Evolutionary conservation across 192 early-diverging fungal species (phyloP).

Genomic region (Coemansia sp.): DNA sequence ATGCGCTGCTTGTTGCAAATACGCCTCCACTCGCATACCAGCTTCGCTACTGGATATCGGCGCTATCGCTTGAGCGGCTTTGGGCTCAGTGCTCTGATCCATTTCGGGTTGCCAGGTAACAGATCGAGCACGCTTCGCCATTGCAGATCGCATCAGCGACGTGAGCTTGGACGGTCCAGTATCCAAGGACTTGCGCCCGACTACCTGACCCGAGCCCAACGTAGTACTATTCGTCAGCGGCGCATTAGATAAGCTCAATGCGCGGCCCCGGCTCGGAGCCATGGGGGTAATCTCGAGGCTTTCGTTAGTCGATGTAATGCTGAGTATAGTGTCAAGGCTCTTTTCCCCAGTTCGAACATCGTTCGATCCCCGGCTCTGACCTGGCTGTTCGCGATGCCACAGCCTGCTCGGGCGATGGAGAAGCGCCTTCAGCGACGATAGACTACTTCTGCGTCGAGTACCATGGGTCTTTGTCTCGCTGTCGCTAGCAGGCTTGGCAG

Average conservation of each 20-base stretch:
- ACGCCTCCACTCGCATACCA: neutral
- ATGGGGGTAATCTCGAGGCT: neutral
- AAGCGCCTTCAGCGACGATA: conserved; percentile 26
- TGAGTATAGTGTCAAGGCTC: conserved; percentile 19
- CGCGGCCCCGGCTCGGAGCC: conserved; percentile 12
- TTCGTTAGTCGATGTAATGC: conserved; percentile 1
- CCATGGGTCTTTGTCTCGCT: neutral
- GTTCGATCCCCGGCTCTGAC: neutral
- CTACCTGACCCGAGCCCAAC: conserved; percentile 10
- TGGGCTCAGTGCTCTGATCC: neutral
- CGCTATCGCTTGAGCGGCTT: neutral
- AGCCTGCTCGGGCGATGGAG: conserved; percentile 31
- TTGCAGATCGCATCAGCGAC: conserved; percentile 23
- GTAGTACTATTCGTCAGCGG: neutral
- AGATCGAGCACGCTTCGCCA: conserved; percentile 23
- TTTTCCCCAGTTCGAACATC: neutral
- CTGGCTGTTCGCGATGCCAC: neutral
- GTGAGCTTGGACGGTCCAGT: conserved; percentile 12
- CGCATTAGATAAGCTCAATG: conserved; percentile 16
- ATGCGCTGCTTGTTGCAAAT: neutral
- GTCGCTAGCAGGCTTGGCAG: neutral
- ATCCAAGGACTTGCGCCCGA: conserved; percentile 4
- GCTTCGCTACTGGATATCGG: neutral
- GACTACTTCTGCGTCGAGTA: conserved; percentile 33
- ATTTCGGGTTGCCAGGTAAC: conserved; percentile 17